phyloP scores from a whole-genome alignment of 176 grass and related monocot genomes.

The Phoenix roebelenii region DNA sequence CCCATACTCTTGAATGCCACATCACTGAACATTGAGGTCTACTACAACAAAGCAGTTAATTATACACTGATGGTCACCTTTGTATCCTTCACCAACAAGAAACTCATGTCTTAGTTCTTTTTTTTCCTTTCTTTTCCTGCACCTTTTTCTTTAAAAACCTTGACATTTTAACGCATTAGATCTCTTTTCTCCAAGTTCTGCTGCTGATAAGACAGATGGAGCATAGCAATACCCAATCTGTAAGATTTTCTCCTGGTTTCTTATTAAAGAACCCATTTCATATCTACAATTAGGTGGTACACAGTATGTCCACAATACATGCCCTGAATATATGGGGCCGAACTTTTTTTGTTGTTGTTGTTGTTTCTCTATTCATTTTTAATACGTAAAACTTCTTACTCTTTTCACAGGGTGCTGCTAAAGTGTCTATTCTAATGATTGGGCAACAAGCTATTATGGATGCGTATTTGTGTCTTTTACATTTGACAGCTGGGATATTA shows the following conservation, averaged over 20 bases:
- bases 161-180: conserved; percentile 42
- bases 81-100: conserved; percentile 60
- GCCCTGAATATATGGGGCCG: no score
- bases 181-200: conserved; percentile 95
- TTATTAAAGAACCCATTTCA: no score
- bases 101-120: conserved; percentile 18
- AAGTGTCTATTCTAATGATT: conserved; percentile 98
- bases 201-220: conserved; percentile 98
- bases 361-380: conserved; percentile 21
- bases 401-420: conserved; percentile 65
- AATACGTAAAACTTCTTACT: conserved; percentile 17
- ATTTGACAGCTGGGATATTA: conserved; percentile 92
- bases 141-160: conserved; percentile 20
- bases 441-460: conserved; percentile 99
- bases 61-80: conserved; percentile 99
- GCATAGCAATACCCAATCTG: conserved; percentile 95
- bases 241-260: conserved; percentile 22
- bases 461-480: conserved; percentile 96
- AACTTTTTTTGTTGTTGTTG: background rate
- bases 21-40: conserved; percentile 91
- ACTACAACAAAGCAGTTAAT: conserved; percentile 99
- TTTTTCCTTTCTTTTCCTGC: background rate
- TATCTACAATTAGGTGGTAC: no score
- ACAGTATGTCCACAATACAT: no score
- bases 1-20: conserved; percentile 88